These are phyloP conservation scores for Phlebiopsis flavidoalba DNA, from an alignment of 768 basidiomycete genomes.

Conservation along the genomic window DNA sequence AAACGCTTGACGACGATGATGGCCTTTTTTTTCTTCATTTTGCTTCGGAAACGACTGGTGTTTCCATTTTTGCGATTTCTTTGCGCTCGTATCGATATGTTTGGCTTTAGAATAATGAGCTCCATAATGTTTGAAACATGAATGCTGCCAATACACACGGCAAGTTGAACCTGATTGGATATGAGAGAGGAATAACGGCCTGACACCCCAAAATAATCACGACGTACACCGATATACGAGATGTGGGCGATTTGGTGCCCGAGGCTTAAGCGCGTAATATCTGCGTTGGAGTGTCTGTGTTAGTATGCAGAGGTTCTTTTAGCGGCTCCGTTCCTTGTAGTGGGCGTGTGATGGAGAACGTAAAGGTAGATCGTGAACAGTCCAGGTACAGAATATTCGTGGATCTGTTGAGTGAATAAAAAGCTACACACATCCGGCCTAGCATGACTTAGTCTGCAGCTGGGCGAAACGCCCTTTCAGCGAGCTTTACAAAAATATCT, in stretches of 20 bases:
- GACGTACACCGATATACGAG: slow-evolving; percentile 3
- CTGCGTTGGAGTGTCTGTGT: background rate
- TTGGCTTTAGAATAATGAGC: background rate
- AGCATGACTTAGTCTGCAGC: background rate
- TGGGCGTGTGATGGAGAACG: background rate
- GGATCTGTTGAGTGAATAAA: background rate
- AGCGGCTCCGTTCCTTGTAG: background rate
- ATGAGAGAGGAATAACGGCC: background rate
- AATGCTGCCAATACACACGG: background rate
- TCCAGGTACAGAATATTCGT: background rate
- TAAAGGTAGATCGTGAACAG: background rate
- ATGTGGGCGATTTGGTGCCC: background rate
- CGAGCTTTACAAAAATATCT: background rate
- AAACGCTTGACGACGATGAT: slow-evolving; percentile 1
- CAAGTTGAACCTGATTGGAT: background rate
- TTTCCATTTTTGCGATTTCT: slow-evolving; percentile 1
- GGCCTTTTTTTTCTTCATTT: background rate
- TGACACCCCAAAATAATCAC: background rate
- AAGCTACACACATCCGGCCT: background rate
- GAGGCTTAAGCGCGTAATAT: background rate
- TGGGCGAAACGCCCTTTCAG: background rate
- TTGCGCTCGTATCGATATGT: background rate
- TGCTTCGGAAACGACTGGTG: background rate
- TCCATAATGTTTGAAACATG: background rate
- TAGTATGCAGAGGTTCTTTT: background rate